These are phyloP conservation scores for Tolypocladium paradoxum DNA, from an alignment of 2,329 filamentous ascomycete species.

Conservation along the genomic window DNA sequence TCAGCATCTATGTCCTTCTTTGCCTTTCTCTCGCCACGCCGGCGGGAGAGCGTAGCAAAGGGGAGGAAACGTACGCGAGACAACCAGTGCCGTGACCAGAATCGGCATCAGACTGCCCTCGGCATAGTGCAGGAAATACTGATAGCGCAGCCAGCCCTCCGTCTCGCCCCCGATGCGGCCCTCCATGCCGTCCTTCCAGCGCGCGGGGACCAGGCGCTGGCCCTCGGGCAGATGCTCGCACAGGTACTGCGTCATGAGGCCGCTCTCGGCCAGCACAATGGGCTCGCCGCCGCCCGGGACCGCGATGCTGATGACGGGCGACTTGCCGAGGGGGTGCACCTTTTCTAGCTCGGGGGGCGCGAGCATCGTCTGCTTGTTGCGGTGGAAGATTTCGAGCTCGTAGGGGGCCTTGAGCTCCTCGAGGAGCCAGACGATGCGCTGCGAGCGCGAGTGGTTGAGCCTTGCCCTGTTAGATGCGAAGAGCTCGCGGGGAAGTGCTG, in stretches of 20 bases:
- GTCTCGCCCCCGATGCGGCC: slow-evolving; percentile 48
- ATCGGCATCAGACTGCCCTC: slow-evolving; percentile 76
- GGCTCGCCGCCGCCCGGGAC: slow-evolving; percentile 29
- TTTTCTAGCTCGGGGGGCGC: slow-evolving; percentile 68
- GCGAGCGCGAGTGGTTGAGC: slow-evolving; percentile 73
- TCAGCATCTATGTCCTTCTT: too few relatives aligned
- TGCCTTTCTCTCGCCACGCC: too few relatives aligned
- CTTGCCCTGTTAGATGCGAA: slow-evolving; percentile 30
- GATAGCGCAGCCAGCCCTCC: slow-evolving; percentile 47
- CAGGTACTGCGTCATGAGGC: slow-evolving; percentile 71
- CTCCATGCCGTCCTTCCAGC: slow-evolving; percentile 48
- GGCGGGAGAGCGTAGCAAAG: too few relatives aligned
- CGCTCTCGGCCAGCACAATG: slow-evolving; percentile 69
- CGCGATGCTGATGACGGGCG: slow-evolving; percentile 63
- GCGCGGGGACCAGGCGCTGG: slow-evolving; percentile 37
- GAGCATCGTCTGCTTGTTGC: slow-evolving; percentile 47
- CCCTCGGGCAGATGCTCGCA: slow-evolving; percentile 48
- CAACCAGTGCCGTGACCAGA: slow-evolving; percentile 53
- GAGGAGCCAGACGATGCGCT: slow-evolving; percentile 76
- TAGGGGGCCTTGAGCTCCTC: slow-evolving; percentile 74
- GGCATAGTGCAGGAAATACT: slow-evolving; percentile 70
- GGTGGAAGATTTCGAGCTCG: slow-evolving; percentile 69
- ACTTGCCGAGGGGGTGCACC: slow-evolving; percentile 79
- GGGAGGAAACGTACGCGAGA: slow-evolving; percentile 31
- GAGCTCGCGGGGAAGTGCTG: slow-evolving; percentile 1